Conservation (phyloP, 2,329 filamentous ascomycete genomes). For the Colletotrichum trifolii region DNA sequence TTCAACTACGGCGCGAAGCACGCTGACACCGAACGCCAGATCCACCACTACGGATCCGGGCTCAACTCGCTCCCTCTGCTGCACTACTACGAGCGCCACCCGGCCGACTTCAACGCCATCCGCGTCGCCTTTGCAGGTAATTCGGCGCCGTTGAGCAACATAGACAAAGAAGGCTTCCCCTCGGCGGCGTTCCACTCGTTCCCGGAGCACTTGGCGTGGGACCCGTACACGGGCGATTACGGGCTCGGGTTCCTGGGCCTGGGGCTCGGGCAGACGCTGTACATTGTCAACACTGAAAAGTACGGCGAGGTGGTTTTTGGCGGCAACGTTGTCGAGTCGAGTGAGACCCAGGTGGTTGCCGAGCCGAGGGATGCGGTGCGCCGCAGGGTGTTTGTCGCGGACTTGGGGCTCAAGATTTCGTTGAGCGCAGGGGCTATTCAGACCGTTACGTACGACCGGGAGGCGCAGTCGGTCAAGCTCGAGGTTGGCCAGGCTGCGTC, state of each 20-base stretch:
- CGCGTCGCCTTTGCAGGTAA: conserved; percentile 66
- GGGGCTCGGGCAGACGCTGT: conserved; percentile 60
- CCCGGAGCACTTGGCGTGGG: conserved; percentile 66
- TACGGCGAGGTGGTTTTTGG: conserved; percentile 63
- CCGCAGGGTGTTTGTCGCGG: conserved; percentile 60
- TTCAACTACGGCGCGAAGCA: conserved; percentile 53
- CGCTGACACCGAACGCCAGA: conserved; percentile 57
- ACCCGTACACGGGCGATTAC: conserved; percentile 68
- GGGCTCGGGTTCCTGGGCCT: conserved; percentile 65
- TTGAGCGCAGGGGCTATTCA: conserved; percentile 56
- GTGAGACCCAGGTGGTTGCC: conserved; percentile 45
- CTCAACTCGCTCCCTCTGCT: conserved; percentile 68
- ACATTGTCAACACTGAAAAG: conserved; percentile 56
- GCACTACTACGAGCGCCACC: conserved; percentile 58
- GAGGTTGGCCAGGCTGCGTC: conserved; percentile 1
- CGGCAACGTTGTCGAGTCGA: conserved; percentile 49
- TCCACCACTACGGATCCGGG: conserved; percentile 71
- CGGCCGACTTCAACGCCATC: conserved; percentile 60
- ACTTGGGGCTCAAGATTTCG: conserved; percentile 49
- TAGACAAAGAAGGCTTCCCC: conserved; percentile 65
- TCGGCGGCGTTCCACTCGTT: conserved; percentile 67
- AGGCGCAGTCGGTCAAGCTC: conserved; percentile 20
- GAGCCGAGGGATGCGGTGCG: conserved; percentile 57
- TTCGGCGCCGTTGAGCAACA: conserved; percentile 64
- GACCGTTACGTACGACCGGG: conserved; percentile 15